A percentile compares a stretch with the other conserved stretches of the same genome.
Conservation (phyloP, 2,329 filamentous ascomycete species). For the Metarhizium album region DNA sequence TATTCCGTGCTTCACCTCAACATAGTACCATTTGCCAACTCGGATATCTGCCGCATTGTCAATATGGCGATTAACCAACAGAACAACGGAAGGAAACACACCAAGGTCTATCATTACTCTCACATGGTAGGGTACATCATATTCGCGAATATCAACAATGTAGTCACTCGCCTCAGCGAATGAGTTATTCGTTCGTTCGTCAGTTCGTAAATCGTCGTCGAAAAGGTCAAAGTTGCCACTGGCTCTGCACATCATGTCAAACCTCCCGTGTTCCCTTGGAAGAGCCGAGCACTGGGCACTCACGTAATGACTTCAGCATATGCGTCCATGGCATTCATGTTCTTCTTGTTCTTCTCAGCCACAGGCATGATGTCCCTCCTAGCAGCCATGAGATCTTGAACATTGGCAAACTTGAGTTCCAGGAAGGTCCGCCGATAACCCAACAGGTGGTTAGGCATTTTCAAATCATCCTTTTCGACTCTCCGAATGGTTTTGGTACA, state of each 20-base stretch:
- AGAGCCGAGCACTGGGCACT: constrained; percentile 20
- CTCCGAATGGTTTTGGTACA: constrained; percentile 67
- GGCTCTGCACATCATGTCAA: constrained; percentile 35
- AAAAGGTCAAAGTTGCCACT: constrained; percentile 88
- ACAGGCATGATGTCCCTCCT: constrained; percentile 77
- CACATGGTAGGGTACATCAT: constrained; percentile 98
- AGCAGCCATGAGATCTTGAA: constrained; percentile 75
- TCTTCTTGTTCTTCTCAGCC: constrained; percentile 93
- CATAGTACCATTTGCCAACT: constrained; percentile 93
- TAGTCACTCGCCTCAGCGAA: constrained; percentile 89
- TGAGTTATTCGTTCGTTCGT: constrained; percentile 63
- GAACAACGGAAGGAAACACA: constrained; percentile 21
- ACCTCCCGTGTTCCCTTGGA: background rate
- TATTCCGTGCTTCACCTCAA: constrained; percentile 85
- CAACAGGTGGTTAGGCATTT: constrained; percentile 90
- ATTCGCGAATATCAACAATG: constrained; percentile 97
- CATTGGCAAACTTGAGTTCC: constrained; percentile 78
- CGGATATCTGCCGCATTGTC: constrained; percentile 59
- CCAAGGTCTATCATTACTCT: constrained; percentile 93
- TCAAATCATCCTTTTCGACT: constrained; percentile 85
- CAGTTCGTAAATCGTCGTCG: constrained; percentile 78
- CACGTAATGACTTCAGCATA: constrained; percentile 93
- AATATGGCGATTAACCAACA: constrained; percentile 8
- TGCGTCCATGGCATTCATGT: constrained; percentile 92
- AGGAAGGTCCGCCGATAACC: constrained; percentile 85